A percentile compares a stretch with the other conserved stretches of the same genome.
phyloP scores from a whole-genome alignment of 1,139 yeast genomes.

The Wickerhamomyces sp. region DNA sequence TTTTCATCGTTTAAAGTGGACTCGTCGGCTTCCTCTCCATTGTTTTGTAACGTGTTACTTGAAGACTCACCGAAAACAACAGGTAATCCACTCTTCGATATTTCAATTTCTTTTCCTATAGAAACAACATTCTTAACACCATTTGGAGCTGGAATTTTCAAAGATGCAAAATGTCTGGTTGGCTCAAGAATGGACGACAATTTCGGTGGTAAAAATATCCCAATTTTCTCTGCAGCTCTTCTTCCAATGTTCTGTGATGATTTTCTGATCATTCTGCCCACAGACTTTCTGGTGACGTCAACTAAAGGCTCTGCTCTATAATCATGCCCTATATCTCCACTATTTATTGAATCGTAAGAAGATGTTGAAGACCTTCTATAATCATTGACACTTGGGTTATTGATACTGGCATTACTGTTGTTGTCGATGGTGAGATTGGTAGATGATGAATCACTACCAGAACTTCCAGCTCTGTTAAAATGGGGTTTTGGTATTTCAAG shows the following conservation, averaged over 20 bases:
- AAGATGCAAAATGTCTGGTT: slow-evolving; percentile 87
- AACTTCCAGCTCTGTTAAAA: slow-evolving; percentile 24
- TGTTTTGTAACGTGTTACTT: neutral
- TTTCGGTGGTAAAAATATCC: slow-evolving; percentile 78
- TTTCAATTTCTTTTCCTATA: slow-evolving; percentile 39
- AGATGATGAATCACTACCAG: slow-evolving; percentile 26
- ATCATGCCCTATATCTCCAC: slow-evolving; percentile 34
- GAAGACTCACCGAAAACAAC: slow-evolving; percentile 8
- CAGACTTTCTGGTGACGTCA: slow-evolving; percentile 64
- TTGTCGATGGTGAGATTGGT: slow-evolving; percentile 15
- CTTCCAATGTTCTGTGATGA: slow-evolving; percentile 51
- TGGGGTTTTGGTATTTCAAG: slow-evolving; percentile 11
- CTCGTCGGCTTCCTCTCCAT: neutral
- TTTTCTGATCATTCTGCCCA: slow-evolving; percentile 61
- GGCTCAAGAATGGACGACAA: slow-evolving; percentile 88
- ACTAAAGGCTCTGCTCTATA: slow-evolving; percentile 50
- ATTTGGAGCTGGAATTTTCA: slow-evolving; percentile 68
- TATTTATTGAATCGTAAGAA: slow-evolving; percentile 28
- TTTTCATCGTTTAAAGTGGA: slow-evolving; percentile 28
- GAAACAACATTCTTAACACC: slow-evolving; percentile 64
- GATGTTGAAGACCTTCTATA: slow-evolving; percentile 27
- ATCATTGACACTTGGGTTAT: slow-evolving; percentile 12
- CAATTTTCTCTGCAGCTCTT: slow-evolving; percentile 84
- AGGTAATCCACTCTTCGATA: slow-evolving; percentile 23
- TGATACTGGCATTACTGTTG: slow-evolving; percentile 6